Conservation (phyloP, 352 stramenopile genomes). For the Thalassiosira livingstoniorum region DNA sequence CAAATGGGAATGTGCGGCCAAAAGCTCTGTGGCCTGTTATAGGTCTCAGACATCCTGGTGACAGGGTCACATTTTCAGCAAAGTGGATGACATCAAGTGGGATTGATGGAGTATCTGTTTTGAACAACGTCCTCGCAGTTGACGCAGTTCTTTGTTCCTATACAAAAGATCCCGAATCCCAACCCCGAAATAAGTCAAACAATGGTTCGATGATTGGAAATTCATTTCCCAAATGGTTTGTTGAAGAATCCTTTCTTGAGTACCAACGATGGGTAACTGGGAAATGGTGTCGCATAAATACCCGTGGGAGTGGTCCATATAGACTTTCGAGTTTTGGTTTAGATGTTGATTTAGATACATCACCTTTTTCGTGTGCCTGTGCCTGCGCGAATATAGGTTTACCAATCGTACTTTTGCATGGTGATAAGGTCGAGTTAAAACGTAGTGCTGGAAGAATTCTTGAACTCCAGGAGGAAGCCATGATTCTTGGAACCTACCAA, state of each 20-base stretch:
- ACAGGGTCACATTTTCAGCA: conserved; percentile 94
- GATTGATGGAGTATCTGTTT: conserved; percentile 78
- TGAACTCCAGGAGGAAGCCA: conserved; percentile 95
- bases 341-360: conserved; percentile 94
- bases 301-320: conserved; percentile 76
- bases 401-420: conserved; percentile 90
- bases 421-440: conserved; percentile 93
- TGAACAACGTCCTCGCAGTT: conserved; percentile 90
- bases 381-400: conserved; percentile 91
- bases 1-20: conserved; percentile 78
- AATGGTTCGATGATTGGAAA: neutral
- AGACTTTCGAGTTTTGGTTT: conserved; percentile 83
- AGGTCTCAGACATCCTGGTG: conserved; percentile 93
- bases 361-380: conserved; percentile 88
- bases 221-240: conserved; percentile 79
- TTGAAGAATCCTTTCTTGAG: conserved; percentile 80
- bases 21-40: conserved; percentile 96
- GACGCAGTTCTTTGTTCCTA: conserved; percentile 90
- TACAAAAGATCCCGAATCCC: conserved; percentile 11
- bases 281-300: conserved; percentile 59
- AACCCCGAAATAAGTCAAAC: conserved; percentile 19
- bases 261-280: conserved; percentile 76
- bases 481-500: conserved; percentile 93
- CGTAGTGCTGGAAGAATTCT: conserved; percentile 93
- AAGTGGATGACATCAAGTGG: conserved; percentile 89